Percentiles rank a stretch among this genome's conserved stretches.
These are phyloP conservation scores for Sporothrix pseudoabietina DNA, from an alignment of 2,329 filamentous ascomycete species.

Conservation along the genomic window DNA sequence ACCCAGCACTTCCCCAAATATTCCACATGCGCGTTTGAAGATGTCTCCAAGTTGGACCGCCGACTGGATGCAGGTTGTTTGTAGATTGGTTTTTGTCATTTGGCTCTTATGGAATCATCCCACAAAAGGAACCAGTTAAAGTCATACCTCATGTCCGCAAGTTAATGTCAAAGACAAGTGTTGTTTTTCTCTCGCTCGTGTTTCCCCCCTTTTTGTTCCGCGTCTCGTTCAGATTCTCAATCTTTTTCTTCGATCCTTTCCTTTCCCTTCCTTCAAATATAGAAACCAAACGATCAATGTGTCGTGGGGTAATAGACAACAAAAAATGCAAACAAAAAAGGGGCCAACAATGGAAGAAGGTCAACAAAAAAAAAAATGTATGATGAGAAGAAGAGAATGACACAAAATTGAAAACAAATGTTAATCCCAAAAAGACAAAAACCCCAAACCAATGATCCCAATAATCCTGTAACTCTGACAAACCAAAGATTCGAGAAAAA, in stretches of 20 bases:
- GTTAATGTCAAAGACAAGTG: neutral
- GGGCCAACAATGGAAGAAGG: neutral
- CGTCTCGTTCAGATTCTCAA: neutral
- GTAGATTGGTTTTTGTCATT: conserved; percentile 18
- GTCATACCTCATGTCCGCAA: conserved; percentile 26
- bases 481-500: neutral
- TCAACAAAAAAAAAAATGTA: neutral
- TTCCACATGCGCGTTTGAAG: neutral
- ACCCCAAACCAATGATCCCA: neutral
- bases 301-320: neutral
- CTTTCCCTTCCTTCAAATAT: neutral
- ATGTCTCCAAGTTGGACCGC: neutral
- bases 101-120: neutral
- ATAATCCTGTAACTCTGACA: neutral
- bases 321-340: neutral
- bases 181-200: neutral
- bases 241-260: neutral
- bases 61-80: neutral
- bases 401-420: neutral
- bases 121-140: neutral
- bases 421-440: neutral
- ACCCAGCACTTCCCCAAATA: neutral
- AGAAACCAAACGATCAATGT: neutral
- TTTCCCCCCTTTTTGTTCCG: neutral
- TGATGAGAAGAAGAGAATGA: conserved; percentile 4